Conservation (phyloP, 108 stramenopile species). For the Pseudonitzschia delicatissima region DNA sequence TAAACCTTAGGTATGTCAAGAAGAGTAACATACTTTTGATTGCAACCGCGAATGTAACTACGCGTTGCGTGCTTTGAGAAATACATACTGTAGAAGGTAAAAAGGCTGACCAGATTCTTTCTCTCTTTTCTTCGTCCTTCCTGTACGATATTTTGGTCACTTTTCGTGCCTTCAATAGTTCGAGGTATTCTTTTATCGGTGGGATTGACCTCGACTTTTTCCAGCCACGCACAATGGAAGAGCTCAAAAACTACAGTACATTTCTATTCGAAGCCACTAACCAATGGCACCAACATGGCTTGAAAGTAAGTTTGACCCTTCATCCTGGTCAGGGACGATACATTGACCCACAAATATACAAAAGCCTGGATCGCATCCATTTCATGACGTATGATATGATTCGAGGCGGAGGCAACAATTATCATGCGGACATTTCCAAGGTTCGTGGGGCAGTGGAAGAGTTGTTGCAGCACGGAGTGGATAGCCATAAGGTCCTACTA, state of each 20-base stretch:
- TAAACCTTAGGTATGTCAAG: constrained; percentile 6
- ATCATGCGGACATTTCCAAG: constrained; percentile 12
- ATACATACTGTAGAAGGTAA: too few species aligned
- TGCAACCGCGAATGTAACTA: too few species aligned
- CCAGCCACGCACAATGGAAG: not conserved
- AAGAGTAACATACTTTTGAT: not conserved
- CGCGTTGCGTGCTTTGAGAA: too few species aligned
- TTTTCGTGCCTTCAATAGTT: constrained; percentile 16
- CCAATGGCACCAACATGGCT: constrained; percentile 20
- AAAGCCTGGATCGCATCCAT: constrained; percentile 53
- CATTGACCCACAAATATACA: constrained; percentile 31
- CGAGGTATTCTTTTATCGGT: constrained; percentile 5
- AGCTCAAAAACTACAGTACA: constrained; percentile 4
- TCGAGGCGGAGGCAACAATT: not conserved
- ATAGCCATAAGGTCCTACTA: constrained; percentile 36
- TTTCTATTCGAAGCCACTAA: constrained; percentile 9
- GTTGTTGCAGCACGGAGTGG: constrained; percentile 14
- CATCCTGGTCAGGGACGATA: constrained; percentile 42
- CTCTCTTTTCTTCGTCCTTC: not conserved
- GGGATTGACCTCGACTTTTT: constrained; percentile 16
- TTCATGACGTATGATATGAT: constrained; percentile 79
- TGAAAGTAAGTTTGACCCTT: constrained; percentile 42
- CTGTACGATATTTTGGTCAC: not conserved
- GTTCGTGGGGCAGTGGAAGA: constrained; percentile 1
- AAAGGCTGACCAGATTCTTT: not conserved